These are phyloP conservation scores for Thalassiosira profunda DNA, from an alignment of 108 stramenopile species.

Conservation along the genomic window DNA sequence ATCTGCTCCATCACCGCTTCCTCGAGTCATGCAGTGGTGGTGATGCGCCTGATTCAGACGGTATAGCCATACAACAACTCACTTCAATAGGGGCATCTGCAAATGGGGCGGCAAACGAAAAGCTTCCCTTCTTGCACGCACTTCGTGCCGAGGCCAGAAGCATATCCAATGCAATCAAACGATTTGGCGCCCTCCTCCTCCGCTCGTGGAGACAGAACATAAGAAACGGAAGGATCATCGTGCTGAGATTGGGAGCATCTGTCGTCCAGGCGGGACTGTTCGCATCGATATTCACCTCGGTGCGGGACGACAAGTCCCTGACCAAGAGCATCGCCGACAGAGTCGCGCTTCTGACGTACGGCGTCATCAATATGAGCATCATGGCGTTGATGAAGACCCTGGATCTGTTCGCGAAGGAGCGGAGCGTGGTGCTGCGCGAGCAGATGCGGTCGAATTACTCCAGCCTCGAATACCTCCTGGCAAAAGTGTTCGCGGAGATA, in stretches of 20 bases:
- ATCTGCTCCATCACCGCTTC: constrained; percentile 43
- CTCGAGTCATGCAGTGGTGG: constrained; percentile 21
- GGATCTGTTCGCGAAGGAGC: constrained; percentile 80
- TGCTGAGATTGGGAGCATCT: constrained; percentile 56
- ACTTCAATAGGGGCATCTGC: neutral
- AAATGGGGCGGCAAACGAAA: neutral
- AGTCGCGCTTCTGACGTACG: constrained; percentile 80
- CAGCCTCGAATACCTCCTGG: constrained; percentile 83
- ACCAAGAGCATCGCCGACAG: constrained; percentile 85
- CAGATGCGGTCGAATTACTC: constrained; percentile 72
- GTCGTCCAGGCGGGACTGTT: constrained; percentile 70
- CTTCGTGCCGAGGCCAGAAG: constrained; percentile 10
- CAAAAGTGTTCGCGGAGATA: constrained; percentile 83
- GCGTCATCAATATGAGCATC: constrained; percentile 75
- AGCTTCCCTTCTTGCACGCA: neutral
- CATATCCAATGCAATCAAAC: constrained; percentile 15
- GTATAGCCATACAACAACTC: neutral
- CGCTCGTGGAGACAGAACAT: constrained; percentile 86
- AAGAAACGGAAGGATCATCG: constrained; percentile 58
- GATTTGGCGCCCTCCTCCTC: constrained; percentile 64
- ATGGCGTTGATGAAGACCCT: constrained; percentile 87
- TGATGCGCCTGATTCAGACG: constrained; percentile 3
- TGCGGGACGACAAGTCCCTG: constrained; percentile 56
- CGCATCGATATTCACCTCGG: constrained; percentile 64
- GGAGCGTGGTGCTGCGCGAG: constrained; percentile 80